A percentile compares a stretch with the other conserved stretches of the same genome.
Conservation (phyloP, 495 filamentous ascomycete species). For the Neurospora sp. region DNA sequence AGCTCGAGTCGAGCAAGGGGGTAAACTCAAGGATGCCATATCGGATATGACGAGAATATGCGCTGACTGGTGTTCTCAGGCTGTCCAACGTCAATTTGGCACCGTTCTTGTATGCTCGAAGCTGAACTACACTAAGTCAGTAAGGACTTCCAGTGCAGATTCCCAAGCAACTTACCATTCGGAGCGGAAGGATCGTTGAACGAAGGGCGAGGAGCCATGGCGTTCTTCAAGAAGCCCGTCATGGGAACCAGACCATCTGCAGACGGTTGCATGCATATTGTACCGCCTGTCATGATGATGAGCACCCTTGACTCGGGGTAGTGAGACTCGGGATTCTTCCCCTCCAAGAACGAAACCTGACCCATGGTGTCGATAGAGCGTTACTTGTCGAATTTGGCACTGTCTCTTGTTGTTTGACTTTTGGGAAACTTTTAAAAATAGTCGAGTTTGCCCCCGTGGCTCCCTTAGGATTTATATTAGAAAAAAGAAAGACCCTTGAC, state of each 20-base stretch:
- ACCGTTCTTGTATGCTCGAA: slow-evolving; percentile 33
- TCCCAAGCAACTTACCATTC: slow-evolving; percentile 2
- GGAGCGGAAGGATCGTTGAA: slow-evolving; percentile 74
- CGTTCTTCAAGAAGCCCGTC: slow-evolving; percentile 71
- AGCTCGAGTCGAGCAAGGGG: slow-evolving; percentile 80
- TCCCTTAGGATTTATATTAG: background rate
- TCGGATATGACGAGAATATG: slow-evolving; percentile 72
- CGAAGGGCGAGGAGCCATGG: slow-evolving; percentile 70
- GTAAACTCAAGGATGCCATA: slow-evolving; percentile 84
- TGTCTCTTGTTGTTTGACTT: background rate
- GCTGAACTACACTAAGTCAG: slow-evolving; percentile 17
- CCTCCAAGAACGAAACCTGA: slow-evolving; percentile 13
- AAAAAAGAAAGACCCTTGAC: background rate
- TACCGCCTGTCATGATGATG: slow-evolving; percentile 90
- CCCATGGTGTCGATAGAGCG: slow-evolving; percentile 13
- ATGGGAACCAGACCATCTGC: slow-evolving; percentile 59
- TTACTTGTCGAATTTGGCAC: background rate
- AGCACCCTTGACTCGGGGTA: slow-evolving; percentile 69
- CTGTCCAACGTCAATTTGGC: slow-evolving; percentile 34
- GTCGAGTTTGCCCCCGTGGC: background rate
- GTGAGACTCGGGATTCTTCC: slow-evolving; percentile 16
- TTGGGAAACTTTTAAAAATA: background rate
- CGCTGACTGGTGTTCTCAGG: slow-evolving; percentile 70
- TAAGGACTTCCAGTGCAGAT: background rate
- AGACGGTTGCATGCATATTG: slow-evolving; percentile 84